Evolutionary conservation across 139 green algal species (phyloP).

Genomic region (Chlamydomonas incerta): DNA sequence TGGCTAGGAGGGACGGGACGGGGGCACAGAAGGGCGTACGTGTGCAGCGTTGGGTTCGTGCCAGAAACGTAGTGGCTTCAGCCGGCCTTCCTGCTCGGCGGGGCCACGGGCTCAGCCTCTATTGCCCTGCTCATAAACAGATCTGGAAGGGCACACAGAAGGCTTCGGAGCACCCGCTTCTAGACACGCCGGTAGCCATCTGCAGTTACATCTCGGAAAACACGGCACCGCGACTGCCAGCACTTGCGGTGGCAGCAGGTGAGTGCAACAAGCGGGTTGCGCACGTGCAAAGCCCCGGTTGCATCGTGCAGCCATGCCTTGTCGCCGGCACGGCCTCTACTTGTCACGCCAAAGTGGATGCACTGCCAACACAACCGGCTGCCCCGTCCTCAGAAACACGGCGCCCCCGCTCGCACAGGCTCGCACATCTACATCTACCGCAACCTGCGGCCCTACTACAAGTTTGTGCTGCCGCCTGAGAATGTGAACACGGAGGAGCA

Average conservation of each 20-base stretch:
- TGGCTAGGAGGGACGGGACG: background rate
- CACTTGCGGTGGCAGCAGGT: conserved; percentile 71
- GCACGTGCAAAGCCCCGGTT: no score
- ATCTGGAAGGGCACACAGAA: conserved; percentile 77
- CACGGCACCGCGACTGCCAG: conserved; percentile 49
- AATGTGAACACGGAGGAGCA: conserved; percentile 65
- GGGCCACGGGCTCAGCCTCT: no score
- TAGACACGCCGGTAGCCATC: conserved; percentile 68
- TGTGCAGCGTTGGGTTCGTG: no score
- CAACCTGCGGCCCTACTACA: conserved; percentile 80
- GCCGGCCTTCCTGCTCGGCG: no score
- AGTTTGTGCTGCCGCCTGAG: conserved; percentile 73
- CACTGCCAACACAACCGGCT: no score
- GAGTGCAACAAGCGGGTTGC: background rate
- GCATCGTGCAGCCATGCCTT: no score
- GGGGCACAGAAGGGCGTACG: background rate
- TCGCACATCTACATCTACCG: conserved; percentile 81
- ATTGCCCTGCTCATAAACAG: no score
- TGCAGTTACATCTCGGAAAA: conserved; percentile 62
- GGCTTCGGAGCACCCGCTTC: conserved; percentile 67
- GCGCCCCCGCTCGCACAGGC: background rate
- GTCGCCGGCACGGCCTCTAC: no score
- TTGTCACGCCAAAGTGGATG: no score
- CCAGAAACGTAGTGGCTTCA: no score
- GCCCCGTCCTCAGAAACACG: background rate